Evolutionary conservation across 495 filamentous ascomycete genomes (phyloP), one percentile per base, ranked within the genome.

Genomic region (Lepraria neglecta): DNA sequence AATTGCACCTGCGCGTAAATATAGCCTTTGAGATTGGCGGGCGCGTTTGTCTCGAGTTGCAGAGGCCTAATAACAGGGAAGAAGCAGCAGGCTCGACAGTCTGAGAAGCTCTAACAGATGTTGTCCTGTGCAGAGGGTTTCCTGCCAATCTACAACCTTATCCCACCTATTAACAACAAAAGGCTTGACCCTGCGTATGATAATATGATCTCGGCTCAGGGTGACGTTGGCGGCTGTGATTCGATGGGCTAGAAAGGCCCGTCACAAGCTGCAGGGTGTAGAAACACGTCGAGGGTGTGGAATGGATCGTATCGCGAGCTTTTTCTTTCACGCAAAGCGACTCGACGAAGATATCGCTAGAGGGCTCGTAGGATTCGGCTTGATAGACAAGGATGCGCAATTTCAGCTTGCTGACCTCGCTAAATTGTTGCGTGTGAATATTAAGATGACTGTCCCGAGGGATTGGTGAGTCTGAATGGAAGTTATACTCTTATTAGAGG

Each of bases 331-430:
- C 35, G 51, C 21, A 54, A 14, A 38, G 28, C 30, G 15, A 19
- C 28, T 54, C 51, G 31, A 54, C 10, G 17, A 35, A 53, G 51
- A 54, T 54, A 54, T 54, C 30, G 51, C 31, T n/a, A 12, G n/a
- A 35, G 31, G 51, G 51, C 4, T 38, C 17, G 51, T 33, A 33
- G 51, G 31, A 19, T 21, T 54, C 15, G 30, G 31, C 31, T 33
- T 30, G 12, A 19, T 11, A 17, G 51, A n/a, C 35, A n/a, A 35
- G 11, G 30, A 28, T 15, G 51, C 51, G n/a, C 51, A n/a, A 33
- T 54, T 28, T 54, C 35, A n/a, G 51, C 30, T 11, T n/a, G 12
- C 31, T 24, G 9, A 33, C n/a, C 30, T 54, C 35, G 31, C 17
- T 35, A 28, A 15, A 19, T 19, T n/a, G 28, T 12, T 35, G 9